A percentile compares a stretch with the other conserved stretches of the same genome.
Evolutionary conservation across 2,329 filamentous ascomycete genomes (phyloP).

Genomic region (Sclerotinia spermophila): DNA sequence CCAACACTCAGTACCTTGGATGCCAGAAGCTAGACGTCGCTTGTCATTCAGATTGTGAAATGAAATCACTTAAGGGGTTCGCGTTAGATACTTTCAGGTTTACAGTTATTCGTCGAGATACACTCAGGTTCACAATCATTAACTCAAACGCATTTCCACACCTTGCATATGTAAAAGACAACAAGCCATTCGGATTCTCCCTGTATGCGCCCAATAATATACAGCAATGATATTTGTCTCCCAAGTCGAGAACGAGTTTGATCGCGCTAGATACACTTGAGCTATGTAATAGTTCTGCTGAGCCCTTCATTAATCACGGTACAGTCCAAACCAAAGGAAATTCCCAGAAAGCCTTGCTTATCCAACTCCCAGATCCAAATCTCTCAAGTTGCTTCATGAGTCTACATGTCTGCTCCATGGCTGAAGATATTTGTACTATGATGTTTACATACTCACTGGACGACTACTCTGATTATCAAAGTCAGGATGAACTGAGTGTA

Average conservation of each 20-base stretch:
- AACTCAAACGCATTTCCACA: no score
- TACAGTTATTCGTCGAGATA: no score
- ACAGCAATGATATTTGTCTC: background rate
- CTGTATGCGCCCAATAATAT: background rate
- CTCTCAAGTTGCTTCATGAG: background rate
- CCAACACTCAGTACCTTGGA: background rate
- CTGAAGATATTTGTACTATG: background rate
- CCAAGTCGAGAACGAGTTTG: background rate
- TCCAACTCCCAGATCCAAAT: background rate
- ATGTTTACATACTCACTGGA: background rate
- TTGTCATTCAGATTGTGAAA: no score
- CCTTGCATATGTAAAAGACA: background rate
- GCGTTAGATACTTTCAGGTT: no score
- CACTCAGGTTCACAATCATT: no score
- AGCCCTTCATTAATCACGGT: background rate
- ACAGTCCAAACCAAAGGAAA: background rate
- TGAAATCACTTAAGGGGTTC: no score
- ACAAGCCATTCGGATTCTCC: background rate
- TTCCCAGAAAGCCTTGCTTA: background rate
- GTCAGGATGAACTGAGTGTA: background rate
- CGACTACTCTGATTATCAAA: no score
- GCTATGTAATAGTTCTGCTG: background rate
- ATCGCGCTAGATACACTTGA: no score
- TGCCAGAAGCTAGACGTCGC: no score
- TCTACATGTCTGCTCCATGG: background rate